Percentiles rank a stretch among this genome's conserved stretches.
Conservation (phyloP, 2,329 filamentous ascomycete genomes). For the Diplodia scrobiculata region DNA sequence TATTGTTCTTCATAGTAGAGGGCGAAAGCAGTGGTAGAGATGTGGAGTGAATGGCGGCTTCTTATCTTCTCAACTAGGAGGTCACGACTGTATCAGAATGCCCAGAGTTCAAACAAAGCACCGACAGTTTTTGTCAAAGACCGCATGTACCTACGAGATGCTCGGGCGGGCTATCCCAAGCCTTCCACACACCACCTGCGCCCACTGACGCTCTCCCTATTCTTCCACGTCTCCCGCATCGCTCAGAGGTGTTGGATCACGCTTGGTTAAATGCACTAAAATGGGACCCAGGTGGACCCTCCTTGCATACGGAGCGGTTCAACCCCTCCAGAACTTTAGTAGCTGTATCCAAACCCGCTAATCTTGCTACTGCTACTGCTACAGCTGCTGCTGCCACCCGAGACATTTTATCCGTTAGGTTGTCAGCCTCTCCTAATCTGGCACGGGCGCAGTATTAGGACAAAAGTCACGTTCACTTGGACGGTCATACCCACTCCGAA, state of each 20-base stretch:
- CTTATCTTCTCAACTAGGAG: background rate
- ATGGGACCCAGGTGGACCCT: background rate
- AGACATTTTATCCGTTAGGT: too few relatives aligned
- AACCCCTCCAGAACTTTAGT: background rate
- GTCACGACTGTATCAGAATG: background rate
- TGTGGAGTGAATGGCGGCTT: background rate
- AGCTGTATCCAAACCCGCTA: background rate
- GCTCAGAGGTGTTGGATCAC: background rate
- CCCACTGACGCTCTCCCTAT: background rate
- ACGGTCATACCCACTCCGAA: too few relatives aligned
- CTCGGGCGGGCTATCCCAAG: background rate
- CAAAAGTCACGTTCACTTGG: too few relatives aligned
- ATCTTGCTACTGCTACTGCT: background rate
- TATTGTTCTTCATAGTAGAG: background rate
- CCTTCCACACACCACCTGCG: background rate
- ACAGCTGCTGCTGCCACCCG: too few relatives aligned
- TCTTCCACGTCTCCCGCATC: background rate
- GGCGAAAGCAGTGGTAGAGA: background rate
- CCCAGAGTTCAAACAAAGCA: background rate
- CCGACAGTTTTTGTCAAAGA: background rate
- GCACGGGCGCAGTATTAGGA: too few relatives aligned
- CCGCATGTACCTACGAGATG: background rate
- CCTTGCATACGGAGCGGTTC: background rate
- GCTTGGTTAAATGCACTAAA: background rate
- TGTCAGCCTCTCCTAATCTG: too few relatives aligned